Evolutionary conservation across 257 asterid genomes (phyloP), one percentile per base, ranked within the genome.

Genomic region (Nicotiana knightiana): DNA sequence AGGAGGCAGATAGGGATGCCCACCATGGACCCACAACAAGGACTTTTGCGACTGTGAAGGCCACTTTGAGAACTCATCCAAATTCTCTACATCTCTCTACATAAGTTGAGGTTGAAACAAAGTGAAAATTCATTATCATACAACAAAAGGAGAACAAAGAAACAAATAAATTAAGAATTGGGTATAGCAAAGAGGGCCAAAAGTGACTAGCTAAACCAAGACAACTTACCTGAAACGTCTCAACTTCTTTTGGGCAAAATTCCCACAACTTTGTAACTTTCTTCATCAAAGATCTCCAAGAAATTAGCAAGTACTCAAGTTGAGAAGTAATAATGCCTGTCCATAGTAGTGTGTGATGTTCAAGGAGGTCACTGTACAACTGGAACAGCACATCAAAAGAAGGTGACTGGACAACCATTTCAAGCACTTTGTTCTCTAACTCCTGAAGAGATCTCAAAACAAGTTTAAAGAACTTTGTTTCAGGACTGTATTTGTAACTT

Each of bases 1-100:
- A 55, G 97, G 85, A 51, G 97, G 97, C 87, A 85, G 79, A 85
- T 80, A 78, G 6, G 98, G 99, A 85, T 93, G 99, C 71, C 99
- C 99, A 39, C 98, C 98, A 88, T 91, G 90, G 61, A 84, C 83
- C 99, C 99, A 96, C 63, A 96, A 91, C 88, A 96, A 88, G 59
- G 97, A 89, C 82, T 90, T 94, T 82, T 88, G 91, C 24, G 87
- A 89, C 83, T 81, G 86, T 61, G 88, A 85, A 79, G 90, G 64
- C 83, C 89, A 84, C 76, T 87, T 86, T 57, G 88, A 73, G 37
- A 80, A 71, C 64, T 53, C 82, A 80, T 90, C 88, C 83, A 87
- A 86, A 24, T 82, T 81, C 86, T 85, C 84, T 73, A 85, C 83
- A 84, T 85, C 92, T 61, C 68, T 59, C 99, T 95, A 83, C 86